Percentiles rank a stretch among this genome's conserved stretches.
These are phyloP conservation scores for Daucus carota DNA, from an alignment of 129 eudicot genomes.

Conservation along the genomic window DNA sequence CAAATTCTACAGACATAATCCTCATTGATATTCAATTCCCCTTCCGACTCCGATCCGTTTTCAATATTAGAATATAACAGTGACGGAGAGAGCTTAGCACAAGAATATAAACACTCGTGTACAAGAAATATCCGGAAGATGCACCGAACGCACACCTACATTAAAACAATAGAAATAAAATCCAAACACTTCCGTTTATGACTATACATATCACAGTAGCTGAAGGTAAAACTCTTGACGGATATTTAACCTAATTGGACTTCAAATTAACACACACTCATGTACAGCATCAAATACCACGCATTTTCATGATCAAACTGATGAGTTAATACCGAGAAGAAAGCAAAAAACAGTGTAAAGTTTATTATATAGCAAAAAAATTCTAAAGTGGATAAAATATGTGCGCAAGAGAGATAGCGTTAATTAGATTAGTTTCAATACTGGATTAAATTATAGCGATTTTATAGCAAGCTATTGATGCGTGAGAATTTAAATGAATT, in stretches of 20 bases:
- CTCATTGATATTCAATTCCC: conserved; percentile 20
- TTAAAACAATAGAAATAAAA: background rate
- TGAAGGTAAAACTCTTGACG: background rate
- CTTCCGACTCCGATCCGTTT: conserved; percentile 20
- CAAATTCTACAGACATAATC: conserved; percentile 50
- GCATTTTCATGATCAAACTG: background rate
- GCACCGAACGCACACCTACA: conserved; percentile 72
- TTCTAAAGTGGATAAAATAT: too few species aligned
- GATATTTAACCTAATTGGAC: background rate
- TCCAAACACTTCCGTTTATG: conserved; percentile 8
- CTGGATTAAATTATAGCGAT: too few species aligned
- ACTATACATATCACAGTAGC: background rate
- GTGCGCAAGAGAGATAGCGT: too few species aligned
- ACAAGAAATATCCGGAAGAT: conserved; percentile 52
- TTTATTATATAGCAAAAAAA: too few species aligned
- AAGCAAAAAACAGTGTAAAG: background rate
- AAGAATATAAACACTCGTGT: conserved; percentile 33
- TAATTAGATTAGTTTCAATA: too few species aligned
- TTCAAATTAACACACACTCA: background rate
- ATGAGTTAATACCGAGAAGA: background rate
- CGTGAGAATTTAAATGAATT: background rate
- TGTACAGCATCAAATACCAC: background rate
- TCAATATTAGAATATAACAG: conserved; percentile 23
- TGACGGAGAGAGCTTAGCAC: conserved; percentile 29
- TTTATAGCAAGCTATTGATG: background rate